Base-by-base conservation (phyloP, 2,329 filamentous ascomycete genomes). In the Allantophomopsis cytisporea region DNA sequence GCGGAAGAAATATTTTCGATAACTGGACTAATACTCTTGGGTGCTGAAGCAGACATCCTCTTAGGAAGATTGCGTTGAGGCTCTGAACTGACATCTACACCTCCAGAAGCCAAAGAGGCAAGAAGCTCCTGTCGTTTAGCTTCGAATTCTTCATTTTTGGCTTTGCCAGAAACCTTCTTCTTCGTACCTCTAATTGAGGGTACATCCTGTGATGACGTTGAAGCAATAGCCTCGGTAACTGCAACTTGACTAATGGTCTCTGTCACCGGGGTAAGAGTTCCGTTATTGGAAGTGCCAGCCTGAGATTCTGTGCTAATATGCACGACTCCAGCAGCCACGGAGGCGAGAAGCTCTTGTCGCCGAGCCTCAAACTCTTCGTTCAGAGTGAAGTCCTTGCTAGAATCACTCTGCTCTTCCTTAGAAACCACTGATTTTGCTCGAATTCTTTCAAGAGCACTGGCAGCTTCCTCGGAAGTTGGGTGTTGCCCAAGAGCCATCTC, bases 101-200 rank as follows among this genome's bases (percentile, higher is more conserved):
- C 71, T 6, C 71, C 71, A 16, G 58, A 57, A 33, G 61, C 62
- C 21, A 78, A 59, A 36, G 66, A 66, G 10, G 61, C 60, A 11
- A 78, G 58, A 13, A 77, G 55, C 33, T 66, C 61, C 45, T 68
- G 60, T 42, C 68, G 64, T 42, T 61, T 67, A 30, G 59, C 60
- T 47, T 73, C 65, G 42, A 75, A 69, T 20, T 68, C 62, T 6
- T 57, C 43, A 37, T 47, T 44, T 42, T 54, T 46, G 15, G 43
- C 34, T 31, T 41, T 37, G 16, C 23, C 40, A 36, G 28, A 35
- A 23, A 36, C 31, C 38, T 42, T 40, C 15, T 36, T 37, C 14
- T 43, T 43, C 11, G 11, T 8, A 28, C 7, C 23, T 6, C 10
- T 28, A 12, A 12, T 28, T 28, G 11, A 28, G 3, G 8, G 23